These are phyloP conservation scores for Fusarium pseudonygamai DNA, from an alignment of 2,329 filamentous ascomycete species.

Conservation along the genomic window DNA sequence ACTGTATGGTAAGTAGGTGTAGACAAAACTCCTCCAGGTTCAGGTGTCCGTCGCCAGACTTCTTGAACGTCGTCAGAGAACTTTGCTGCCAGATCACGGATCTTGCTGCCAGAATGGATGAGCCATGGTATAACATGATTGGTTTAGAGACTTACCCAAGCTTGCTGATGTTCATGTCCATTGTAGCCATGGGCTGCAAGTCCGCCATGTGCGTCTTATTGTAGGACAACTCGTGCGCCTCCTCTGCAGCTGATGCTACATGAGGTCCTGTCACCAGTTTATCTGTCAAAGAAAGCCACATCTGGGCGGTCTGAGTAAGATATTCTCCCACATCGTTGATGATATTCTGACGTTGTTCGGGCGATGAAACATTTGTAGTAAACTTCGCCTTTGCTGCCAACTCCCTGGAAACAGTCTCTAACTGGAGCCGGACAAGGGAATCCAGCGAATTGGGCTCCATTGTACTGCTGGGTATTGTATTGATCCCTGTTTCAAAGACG, in stretches of 20 bases:
- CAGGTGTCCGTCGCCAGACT: conserved; percentile 42
- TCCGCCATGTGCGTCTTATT: conserved; percentile 43
- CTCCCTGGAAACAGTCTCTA: conserved; percentile 40
- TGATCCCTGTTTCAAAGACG: conserved; percentile 46
- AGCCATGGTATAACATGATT: conserved; percentile 12
- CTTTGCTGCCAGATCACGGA: conserved; percentile 47
- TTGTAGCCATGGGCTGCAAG: conserved; percentile 40
- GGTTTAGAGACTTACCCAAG: conserved; percentile 45
- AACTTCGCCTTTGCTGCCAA: conserved; percentile 33
- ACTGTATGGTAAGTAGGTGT: conserved; percentile 31
- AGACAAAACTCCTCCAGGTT: conserved; percentile 17
- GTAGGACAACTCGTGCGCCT: conserved; percentile 44
- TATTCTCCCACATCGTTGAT: conserved; percentile 51
- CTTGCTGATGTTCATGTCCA: conserved; percentile 48
- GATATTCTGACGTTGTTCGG: conserved; percentile 41
- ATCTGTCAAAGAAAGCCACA: conserved; percentile 49
- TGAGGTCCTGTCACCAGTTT: conserved; percentile 47
- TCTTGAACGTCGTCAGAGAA: conserved; percentile 49
- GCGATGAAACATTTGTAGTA: neutral
- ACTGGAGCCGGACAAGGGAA: conserved; percentile 42
- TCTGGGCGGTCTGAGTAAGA: conserved; percentile 46
- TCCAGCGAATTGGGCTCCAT: conserved; percentile 39
- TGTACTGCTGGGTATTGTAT: conserved; percentile 20
- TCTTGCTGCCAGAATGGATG: conserved; percentile 43
- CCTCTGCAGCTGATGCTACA: conserved; percentile 42